Evolutionary conservation across 78 protist genomes (phyloP).

Genomic region (Monosiga brevicollis): DNA sequence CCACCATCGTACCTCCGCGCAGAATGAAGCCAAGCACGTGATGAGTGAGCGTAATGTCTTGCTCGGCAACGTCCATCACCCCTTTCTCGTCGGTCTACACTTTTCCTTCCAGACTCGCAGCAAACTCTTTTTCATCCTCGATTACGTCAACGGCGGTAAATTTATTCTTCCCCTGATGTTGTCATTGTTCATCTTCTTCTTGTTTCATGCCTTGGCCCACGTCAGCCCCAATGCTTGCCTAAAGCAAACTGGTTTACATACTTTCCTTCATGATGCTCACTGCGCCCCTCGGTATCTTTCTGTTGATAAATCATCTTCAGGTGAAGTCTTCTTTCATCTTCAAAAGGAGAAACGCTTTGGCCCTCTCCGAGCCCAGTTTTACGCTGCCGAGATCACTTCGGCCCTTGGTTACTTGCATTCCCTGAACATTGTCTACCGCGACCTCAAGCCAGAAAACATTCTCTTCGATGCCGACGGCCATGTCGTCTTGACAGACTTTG

Average conservation of each 20-base stretch:
- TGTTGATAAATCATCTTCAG: conserved; percentile 2
- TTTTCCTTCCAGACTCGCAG: conserved; percentile 67
- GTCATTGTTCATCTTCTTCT: neutral
- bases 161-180: neutral
- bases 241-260: neutral
- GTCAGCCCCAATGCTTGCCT: neutral
- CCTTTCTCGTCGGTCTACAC: conserved; percentile 59
- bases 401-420: conserved; percentile 35
- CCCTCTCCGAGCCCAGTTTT: conserved; percentile 24
- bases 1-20: too few relatives aligned
- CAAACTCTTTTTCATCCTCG: conserved; percentile 42
- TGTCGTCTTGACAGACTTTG: conserved; percentile 77
- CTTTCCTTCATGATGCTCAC: neutral
- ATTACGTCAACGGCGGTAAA: conserved; percentile 82
- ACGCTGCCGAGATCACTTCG: conserved; percentile 42
- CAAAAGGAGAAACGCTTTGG: conserved; percentile 35
- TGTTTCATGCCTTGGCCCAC: neutral
- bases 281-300: neutral
- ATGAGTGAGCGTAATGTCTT: conserved; percentile 19
- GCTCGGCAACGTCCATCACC: conserved; percentile 34
- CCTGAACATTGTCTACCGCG: conserved; percentile 68
- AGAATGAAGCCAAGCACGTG: conserved; percentile 3
- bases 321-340: conserved; percentile 75
- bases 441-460: conserved; percentile 83
- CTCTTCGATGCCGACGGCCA: conserved; percentile 78